A percentile compares a stretch with the other conserved stretches of the same genome.
Evolutionary conservation across 2,329 filamentous ascomycete species (phyloP).

Genomic region (Pseudophaeomoniella oleicola): DNA sequence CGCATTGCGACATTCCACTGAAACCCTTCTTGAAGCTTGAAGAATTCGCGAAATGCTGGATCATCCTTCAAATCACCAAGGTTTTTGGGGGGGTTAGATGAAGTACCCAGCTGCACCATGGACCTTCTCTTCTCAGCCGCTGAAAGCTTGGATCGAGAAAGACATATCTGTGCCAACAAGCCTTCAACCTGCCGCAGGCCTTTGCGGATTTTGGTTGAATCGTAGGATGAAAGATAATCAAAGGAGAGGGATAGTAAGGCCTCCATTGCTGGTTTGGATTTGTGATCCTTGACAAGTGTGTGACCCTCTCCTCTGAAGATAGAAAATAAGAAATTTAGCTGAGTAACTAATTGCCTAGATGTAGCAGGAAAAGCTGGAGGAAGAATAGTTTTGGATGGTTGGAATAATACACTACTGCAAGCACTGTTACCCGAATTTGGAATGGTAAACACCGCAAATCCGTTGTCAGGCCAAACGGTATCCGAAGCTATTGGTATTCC

Average conservation of each 20-base stretch:
- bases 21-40: conserved; percentile 90
- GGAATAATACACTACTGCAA: too few relatives aligned
- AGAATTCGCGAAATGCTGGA: conserved; percentile 87
- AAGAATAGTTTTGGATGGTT: too few relatives aligned
- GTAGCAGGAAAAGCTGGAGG: too few relatives aligned
- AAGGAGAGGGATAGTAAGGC: conserved; percentile 82
- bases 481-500: too few relatives aligned
- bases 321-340: too few relatives aligned
- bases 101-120: conserved; percentile 21
- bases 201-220: conserved; percentile 79
- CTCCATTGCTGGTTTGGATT: conserved; percentile 82
- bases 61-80: conserved; percentile 62
- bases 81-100: conserved; percentile 38
- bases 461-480: too few relatives aligned
- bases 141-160: conserved; percentile 38
- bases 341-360: too few relatives aligned
- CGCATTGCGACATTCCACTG: conserved; percentile 93
- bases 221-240: conserved; percentile 89
- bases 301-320: too few relatives aligned
- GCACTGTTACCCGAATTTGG: too few relatives aligned
- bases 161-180: conserved; percentile 84
- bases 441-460: too few relatives aligned
- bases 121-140: conserved; percentile 27
- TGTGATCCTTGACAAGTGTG: too few relatives aligned
- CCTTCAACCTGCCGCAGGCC: conserved; percentile 89